These are phyloP conservation scores for Aspergillus sp. DNA, from an alignment of 2,329 filamentous ascomycete species.

Conservation along the genomic window DNA sequence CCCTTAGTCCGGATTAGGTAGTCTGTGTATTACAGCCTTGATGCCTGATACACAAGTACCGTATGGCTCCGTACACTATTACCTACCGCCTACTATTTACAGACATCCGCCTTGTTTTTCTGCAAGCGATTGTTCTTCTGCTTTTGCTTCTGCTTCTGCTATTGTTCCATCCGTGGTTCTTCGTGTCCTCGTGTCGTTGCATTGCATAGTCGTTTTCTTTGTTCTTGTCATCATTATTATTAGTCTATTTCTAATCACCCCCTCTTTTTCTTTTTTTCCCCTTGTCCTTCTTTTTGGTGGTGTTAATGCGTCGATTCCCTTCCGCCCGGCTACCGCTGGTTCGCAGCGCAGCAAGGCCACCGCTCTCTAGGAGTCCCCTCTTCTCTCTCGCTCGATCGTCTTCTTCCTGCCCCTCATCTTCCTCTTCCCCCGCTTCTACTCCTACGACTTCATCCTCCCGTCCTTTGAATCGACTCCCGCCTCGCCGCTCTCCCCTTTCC, in stretches of 20 bases:
- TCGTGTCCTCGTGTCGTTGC: background rate
- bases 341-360: slow-evolving; percentile 28
- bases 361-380: slow-evolving; percentile 18
- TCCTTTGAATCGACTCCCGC: slow-evolving; percentile 15
- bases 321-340: slow-evolving; percentile 27
- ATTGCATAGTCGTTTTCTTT: slow-evolving; percentile 8
- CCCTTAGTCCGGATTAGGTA: slow-evolving; percentile 12
- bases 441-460: slow-evolving; percentile 15
- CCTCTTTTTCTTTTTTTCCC: slow-evolving; percentile 3
- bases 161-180: background rate
- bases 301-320: slow-evolving; percentile 30
- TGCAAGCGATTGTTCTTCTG: too few relatives aligned
- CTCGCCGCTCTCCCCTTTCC: slow-evolving; percentile 21
- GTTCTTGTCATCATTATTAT: background rate
- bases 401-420: slow-evolving; percentile 21
- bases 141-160: background rate
- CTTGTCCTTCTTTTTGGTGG: slow-evolving; percentile 9
- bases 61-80: background rate
- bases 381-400: slow-evolving; percentile 6
- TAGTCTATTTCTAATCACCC: background rate
- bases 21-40: background rate
- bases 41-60: background rate
- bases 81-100: background rate
- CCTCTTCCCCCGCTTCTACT: slow-evolving; percentile 19
- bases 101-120: background rate